phyloP scores from a whole-genome alignment of 495 filamentous ascomycete species.

The Aspergillus incahuasiensis region DNA sequence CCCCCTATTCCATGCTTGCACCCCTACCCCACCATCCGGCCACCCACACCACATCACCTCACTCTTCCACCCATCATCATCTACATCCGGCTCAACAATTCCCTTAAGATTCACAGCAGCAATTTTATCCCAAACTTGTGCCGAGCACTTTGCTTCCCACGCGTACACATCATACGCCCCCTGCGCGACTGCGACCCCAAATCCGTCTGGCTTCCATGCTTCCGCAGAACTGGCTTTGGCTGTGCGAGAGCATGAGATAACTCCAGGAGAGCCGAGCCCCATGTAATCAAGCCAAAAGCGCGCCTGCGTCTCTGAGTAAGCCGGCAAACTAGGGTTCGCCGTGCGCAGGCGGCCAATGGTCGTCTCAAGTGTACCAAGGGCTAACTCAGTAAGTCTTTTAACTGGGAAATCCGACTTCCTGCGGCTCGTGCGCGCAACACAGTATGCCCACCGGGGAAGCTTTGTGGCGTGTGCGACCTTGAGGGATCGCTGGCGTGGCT shows the following conservation, averaged over 20 bases:
- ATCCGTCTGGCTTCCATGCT: slow-evolving; percentile 12
- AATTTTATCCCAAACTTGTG: slow-evolving; percentile 13
- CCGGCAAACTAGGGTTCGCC: slow-evolving; percentile 14
- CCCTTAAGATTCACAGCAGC: slow-evolving; percentile 1
- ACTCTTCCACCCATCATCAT: slow-evolving; percentile 16
- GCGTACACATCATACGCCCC: slow-evolving; percentile 20
- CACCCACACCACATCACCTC: slow-evolving; percentile 19
- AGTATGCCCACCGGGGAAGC: slow-evolving; percentile 22
- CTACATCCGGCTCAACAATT: slow-evolving; percentile 18
- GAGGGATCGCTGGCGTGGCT: slow-evolving; percentile 11
- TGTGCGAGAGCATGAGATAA: too few species aligned
- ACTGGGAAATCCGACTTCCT: slow-evolving; percentile 17
- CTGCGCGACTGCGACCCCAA: slow-evolving; percentile 17
- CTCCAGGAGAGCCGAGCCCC: neutral
- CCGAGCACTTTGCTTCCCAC: slow-evolving; percentile 19
- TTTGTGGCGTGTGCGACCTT: slow-evolving; percentile 12
- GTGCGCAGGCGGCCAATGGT: slow-evolving; percentile 19
- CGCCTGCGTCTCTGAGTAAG: slow-evolving; percentile 22
- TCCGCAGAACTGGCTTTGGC: neutral
- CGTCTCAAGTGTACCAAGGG: slow-evolving; percentile 21
- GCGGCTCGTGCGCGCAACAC: slow-evolving; percentile 11
- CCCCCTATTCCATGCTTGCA: slow-evolving; percentile 20
- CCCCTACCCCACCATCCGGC: slow-evolving; percentile 20
- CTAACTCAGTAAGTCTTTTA: slow-evolving; percentile 18
- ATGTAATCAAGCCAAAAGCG: slow-evolving; percentile 23